phyloP scores from a whole-genome alignment of 2,329 filamentous ascomycete species.

The Colletotrichum viniferum region DNA sequence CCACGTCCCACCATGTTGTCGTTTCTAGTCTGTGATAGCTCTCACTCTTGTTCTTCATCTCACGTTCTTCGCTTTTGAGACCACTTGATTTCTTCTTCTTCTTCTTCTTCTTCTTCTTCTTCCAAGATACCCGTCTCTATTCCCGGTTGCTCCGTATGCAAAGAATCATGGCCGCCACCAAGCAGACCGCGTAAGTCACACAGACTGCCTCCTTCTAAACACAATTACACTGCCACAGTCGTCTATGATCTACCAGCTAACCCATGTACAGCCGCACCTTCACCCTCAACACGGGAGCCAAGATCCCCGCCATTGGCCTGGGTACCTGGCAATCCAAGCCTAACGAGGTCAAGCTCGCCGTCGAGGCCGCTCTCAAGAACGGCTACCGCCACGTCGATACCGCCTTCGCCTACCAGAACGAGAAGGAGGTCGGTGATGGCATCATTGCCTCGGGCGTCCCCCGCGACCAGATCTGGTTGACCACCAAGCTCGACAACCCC shows the following conservation, averaged over 20 bases:
- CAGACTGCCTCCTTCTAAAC: neutral
- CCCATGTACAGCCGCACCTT: slow-evolving; percentile 53
- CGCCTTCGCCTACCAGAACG: slow-evolving; percentile 79
- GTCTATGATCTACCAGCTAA: neutral
- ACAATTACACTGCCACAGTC: neutral
- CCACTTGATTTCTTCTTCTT: neutral
- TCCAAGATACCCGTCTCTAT: neutral
- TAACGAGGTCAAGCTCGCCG: slow-evolving; percentile 71
- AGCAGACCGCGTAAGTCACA: slow-evolving; percentile 16
- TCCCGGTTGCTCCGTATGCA: neutral
- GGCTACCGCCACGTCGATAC: slow-evolving; percentile 82
- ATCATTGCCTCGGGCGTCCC: slow-evolving; percentile 68
- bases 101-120: neutral
- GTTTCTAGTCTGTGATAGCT: neutral
- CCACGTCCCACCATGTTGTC: neutral
- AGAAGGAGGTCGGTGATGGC: slow-evolving; percentile 69
- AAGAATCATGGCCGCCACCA: slow-evolving; percentile 11
- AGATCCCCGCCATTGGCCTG: slow-evolving; percentile 78
- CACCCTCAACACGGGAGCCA: slow-evolving; percentile 75
- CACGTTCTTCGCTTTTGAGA: neutral
- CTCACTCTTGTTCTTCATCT: neutral
- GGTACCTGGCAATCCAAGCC: slow-evolving; percentile 81
- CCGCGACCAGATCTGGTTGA: slow-evolving; percentile 72
- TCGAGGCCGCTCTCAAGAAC: slow-evolving; percentile 68
- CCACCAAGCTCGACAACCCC: slow-evolving; percentile 83